These are phyloP conservation scores for Entamoeba moshkovskii DNA, from an alignment of 208 protist genomes.

Conservation along the genomic window DNA sequence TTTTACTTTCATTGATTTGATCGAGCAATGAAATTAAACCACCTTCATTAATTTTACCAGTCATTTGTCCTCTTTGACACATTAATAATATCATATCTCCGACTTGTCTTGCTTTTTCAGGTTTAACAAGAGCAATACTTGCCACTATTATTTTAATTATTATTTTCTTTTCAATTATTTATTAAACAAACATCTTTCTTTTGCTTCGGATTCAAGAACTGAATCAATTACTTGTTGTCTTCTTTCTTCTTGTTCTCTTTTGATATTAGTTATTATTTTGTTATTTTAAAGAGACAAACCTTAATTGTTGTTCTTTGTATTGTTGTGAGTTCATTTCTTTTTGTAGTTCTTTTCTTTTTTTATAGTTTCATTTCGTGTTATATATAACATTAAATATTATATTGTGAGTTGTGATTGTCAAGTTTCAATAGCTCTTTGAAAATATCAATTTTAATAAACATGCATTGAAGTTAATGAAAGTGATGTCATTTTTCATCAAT, in stretches of 20 bases:
- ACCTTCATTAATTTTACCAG: background rate
- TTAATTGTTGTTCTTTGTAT: background rate
- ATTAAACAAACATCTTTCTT: background rate
- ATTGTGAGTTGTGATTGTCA: too few species aligned
- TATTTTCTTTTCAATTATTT: background rate
- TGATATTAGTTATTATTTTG: background rate
- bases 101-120: background rate
- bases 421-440: too few species aligned
- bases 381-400: too few species aligned
- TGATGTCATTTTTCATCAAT: too few species aligned
- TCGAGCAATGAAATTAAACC: background rate
- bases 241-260: background rate
- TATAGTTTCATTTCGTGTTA: too few species aligned
- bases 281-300: background rate
- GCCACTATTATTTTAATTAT: background rate
- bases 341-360: background rate
- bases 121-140: background rate
- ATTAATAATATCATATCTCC: background rate
- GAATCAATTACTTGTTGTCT: background rate
- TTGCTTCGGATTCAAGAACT: background rate
- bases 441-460: too few species aligned
- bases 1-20: background rate
- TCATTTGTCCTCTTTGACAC: background rate
- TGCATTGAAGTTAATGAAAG: too few species aligned
- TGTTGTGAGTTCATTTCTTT: background rate